Evolutionary conservation across 257 asterid genomes (phyloP).

Genomic region (Solanum piurae): DNA sequence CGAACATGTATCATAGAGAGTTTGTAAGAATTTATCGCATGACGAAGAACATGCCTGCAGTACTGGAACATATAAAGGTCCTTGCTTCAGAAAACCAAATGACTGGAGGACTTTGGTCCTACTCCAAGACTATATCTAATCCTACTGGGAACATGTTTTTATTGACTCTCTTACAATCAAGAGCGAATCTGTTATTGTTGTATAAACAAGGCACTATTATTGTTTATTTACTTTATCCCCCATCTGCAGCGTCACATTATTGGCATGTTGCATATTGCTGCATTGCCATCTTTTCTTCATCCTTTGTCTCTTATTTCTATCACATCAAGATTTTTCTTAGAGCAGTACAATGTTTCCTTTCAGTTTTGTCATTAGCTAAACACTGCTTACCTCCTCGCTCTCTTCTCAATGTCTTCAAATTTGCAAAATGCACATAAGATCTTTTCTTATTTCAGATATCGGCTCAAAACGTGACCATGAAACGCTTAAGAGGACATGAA

Average conservation of each 20-base stretch:
- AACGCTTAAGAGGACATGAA: slow-evolving; percentile 83
- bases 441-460: slow-evolving; percentile 48
- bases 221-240: not conserved
- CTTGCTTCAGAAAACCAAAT: not conserved
- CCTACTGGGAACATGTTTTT: not conserved
- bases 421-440: not conserved
- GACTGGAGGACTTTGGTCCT: not conserved
- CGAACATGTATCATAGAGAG: not conserved
- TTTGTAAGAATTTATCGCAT: not conserved
- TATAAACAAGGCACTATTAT: not conserved
- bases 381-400: not conserved
- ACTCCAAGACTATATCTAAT: not conserved
- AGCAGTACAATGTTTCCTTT: not conserved
- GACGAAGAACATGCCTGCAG: not conserved
- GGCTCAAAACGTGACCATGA: slow-evolving; percentile 84
- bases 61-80: not conserved
- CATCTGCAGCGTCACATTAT: not conserved
- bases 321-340: not conserved
- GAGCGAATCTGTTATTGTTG: not conserved
- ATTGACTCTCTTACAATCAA: not conserved
- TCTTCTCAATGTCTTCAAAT: not conserved
- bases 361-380: not conserved
- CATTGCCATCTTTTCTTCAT: not conserved
- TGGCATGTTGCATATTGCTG: not conserved
- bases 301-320: not conserved